Evolutionary conservation across 2,329 filamentous ascomycete genomes (phyloP), one percentile per base, ranked within the genome.

Genomic region (Plenodomus lindquistii): DNA sequence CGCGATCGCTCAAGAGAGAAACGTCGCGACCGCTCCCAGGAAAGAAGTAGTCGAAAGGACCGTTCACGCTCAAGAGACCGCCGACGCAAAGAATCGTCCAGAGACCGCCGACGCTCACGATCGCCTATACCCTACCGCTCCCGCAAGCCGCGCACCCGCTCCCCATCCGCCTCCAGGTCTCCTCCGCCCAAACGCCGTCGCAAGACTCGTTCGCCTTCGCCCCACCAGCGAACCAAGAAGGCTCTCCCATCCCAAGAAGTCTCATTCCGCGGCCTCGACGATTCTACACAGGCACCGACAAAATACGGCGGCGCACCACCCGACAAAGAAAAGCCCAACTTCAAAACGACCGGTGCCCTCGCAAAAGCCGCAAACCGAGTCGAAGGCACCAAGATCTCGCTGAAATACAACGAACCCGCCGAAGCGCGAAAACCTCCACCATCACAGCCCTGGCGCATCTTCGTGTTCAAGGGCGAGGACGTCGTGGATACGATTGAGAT

Each of bases 341-440:
- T 88, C 72, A 84, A 82, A 17, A 84, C 80, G 27, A 91, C 91
- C 0, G 94, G 94, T 21, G 79, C 88, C 7, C 80, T 99, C 16
- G 94, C 94, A 2, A 90, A 91, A 37, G 91, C 91, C 56, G 91
- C 91, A 42, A 97, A 99, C 70, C 85, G 85, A 7, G 85, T 95
- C 54, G 83, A 83, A 9, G 90, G 89, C 48, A 87, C 85, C 3
- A 81, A 82, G 18, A 85, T 96, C 45, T 85, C 90, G 2, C 82
- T 99, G 39, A 97, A 97, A 77, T 99, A 99, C 73, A 89, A 97
- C 75, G 94, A 99, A 73, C 94, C 94, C 1, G 77, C 90, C 10
- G 94, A 99, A 76, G 90, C 93, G 41, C 88, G 94, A 50, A 96
- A 96, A 62, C 90, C 94, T 0, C 81, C 92, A 0, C 67, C 87